Evolutionary conservation across 75 land plant species (phyloP), one percentile per base, ranked within the genome.

Genomic region (Cupressus sempervirens): DNA sequence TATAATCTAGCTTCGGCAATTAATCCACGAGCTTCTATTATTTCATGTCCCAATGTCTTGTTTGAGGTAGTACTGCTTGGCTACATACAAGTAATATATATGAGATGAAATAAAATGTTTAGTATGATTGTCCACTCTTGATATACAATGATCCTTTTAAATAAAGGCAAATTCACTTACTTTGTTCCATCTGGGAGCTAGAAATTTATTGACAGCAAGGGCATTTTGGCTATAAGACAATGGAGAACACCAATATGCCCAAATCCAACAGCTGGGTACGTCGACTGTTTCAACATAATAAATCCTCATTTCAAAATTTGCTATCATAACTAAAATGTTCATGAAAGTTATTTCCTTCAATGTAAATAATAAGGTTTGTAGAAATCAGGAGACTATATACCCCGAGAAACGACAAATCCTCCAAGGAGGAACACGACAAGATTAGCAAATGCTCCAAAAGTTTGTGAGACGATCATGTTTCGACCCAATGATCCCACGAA

Each of bases 221-320:
- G 90, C 89, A 85, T 92, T 97, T 70, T 91, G 89, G 11, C 84
- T 90, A 75, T 97, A 97, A 86, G 90, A 91, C 87, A 97, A 18
- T 38, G 99, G 99, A 10, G 95, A 95, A 12, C 82, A 50, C 95
- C 95, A 97, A 88, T 97, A 97, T 43, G 90, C 97, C 99, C 99
- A 97, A 32, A 90, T 94, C 95, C 97, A 95, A 94, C 95, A 95
- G 35, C 84, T 84, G 82, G 88, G 92, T 26, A 96, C 88, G 9
- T 89, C 48, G 14, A 89, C 96, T 94, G 89, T 72, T n/a, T 29
- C 30, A 45, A 41, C 53, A 81, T 23, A 83, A 14, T n/a, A 77
- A 77, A 38, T 50, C 53, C 12, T 13, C 2, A 50, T 50, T 2
- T 45, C 40, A 81, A 18, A 9, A 12, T 12, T 32, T 23, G 15